Conservation (phyloP, 345 rosid species). For the Mercurialis annua region DNA sequence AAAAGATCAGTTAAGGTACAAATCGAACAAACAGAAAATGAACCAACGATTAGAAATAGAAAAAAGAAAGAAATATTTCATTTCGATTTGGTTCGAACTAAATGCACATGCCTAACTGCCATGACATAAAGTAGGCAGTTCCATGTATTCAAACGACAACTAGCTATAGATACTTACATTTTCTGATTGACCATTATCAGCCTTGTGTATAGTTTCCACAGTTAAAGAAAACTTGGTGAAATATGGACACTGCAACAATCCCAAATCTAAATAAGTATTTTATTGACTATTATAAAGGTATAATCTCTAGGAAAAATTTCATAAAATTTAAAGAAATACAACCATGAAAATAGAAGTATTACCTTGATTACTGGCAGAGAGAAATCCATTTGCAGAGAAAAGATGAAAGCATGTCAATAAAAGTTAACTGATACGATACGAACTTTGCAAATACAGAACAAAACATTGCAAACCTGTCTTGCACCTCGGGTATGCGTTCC, state of each 20-base stretch:
- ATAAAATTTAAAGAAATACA: neutral
- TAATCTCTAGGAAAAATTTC: neutral
- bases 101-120: neutral
- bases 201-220: constrained; percentile 55
- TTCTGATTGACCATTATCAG: constrained; percentile 56
- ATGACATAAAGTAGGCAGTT: neutral
- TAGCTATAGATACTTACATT: constrained; percentile 42
- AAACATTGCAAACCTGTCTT: constrained; percentile 50
- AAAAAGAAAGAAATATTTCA: no score
- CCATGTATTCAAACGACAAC: neutral
- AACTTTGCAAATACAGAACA: neutral
- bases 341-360: constrained; percentile 13
- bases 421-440: constrained; percentile 6
- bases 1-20: no score
- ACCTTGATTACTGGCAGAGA: constrained; percentile 58
- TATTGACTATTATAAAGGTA: neutral
- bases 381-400: constrained; percentile 20
- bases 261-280: constrained; percentile 16
- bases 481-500: constrained; percentile 78
- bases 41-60: no score
- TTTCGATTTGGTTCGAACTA: no score
- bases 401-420: constrained; percentile 26
- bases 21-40: no score
- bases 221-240: constrained; percentile 59
- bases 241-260: constrained; percentile 61